phyloP scores from a whole-genome alignment of 306 rosid species.

The Inga laurina region DNA sequence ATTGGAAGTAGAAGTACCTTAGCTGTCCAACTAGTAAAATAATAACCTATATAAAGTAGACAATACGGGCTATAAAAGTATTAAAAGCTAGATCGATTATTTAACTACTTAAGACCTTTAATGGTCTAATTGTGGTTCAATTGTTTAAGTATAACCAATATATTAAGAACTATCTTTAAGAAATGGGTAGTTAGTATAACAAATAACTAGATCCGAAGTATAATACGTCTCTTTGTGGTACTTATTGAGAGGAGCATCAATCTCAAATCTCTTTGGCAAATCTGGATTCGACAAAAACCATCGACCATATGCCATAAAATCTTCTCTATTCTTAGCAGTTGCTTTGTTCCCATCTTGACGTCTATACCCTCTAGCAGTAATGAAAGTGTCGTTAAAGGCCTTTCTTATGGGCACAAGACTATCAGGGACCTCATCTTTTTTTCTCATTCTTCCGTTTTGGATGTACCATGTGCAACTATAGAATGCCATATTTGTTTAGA shows the following conservation, averaged over 20 bases:
- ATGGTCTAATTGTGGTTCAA: too few relatives aligned
- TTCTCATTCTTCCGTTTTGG: constrained; percentile 46
- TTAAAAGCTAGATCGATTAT: too few relatives aligned
- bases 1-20: not conserved
- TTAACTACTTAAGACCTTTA: too few relatives aligned
- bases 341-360: constrained; percentile 57
- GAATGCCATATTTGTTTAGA: constrained; percentile 49
- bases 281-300: constrained; percentile 67
- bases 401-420: constrained; percentile 55
- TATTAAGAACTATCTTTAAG: not conserved
- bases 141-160: not conserved
- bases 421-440: constrained; percentile 25
- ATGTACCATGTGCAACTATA: constrained; percentile 65
- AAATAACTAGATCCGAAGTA: constrained; percentile 46
- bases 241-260: constrained; percentile 63
- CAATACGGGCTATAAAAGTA: not conserved
- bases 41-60: not conserved
- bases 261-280: constrained; percentile 65
- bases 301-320: constrained; percentile 28
- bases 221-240: constrained; percentile 52
- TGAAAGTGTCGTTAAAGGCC: constrained; percentile 58
- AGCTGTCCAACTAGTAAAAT: too few relatives aligned
- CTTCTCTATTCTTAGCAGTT: constrained; percentile 44
- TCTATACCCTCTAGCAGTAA: constrained; percentile 55
- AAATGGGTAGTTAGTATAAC: constrained; percentile 41